phyloP scores from a whole-genome alignment of 1,284 basidiomycete species.

The Uromyces viciae-fabae region DNA sequence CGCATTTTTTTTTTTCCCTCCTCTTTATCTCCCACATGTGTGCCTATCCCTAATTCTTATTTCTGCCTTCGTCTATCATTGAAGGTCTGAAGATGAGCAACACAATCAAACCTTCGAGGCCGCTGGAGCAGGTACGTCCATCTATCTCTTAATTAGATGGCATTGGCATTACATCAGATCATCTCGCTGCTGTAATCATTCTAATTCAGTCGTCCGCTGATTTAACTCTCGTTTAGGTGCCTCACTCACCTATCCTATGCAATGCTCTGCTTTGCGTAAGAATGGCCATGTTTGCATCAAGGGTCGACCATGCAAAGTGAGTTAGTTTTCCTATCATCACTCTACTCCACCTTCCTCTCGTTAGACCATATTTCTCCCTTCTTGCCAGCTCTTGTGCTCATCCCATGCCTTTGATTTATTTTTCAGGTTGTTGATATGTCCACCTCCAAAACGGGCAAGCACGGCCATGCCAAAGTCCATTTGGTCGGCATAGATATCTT shows the following conservation, averaged over 20 bases:
- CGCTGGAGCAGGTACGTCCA: constrained; percentile 54
- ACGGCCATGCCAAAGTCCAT: constrained; percentile 99
- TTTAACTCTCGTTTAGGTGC: constrained; percentile 18
- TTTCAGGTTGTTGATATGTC: constrained; percentile 80
- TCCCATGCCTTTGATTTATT: neutral
- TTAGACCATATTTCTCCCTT: neutral
- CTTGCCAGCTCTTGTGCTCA: neutral
- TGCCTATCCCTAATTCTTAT: neutral
- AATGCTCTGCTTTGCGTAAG: constrained; percentile 92
- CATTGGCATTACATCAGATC: neutral
- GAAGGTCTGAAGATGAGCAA: constrained; percentile 68
- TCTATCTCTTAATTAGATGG: neutral
- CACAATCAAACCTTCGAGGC: constrained; percentile 85
- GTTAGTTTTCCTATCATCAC: constrained; percentile 19
- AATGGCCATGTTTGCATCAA: constrained; percentile 97
- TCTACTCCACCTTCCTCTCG: neutral
- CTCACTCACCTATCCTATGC: constrained; percentile 60
- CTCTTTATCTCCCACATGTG: neutral
- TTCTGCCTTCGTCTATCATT: neutral
- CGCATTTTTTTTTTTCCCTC: neutral
- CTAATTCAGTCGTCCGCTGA: neutral
- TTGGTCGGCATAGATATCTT: constrained; percentile 78
- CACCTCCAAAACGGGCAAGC: constrained; percentile 95
- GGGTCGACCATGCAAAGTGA: constrained; percentile 85
- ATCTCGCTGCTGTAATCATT: neutral